Evolutionary conservation across 176 grass and related monocot genomes (phyloP).

Genomic region (Poa pratensis): DNA sequence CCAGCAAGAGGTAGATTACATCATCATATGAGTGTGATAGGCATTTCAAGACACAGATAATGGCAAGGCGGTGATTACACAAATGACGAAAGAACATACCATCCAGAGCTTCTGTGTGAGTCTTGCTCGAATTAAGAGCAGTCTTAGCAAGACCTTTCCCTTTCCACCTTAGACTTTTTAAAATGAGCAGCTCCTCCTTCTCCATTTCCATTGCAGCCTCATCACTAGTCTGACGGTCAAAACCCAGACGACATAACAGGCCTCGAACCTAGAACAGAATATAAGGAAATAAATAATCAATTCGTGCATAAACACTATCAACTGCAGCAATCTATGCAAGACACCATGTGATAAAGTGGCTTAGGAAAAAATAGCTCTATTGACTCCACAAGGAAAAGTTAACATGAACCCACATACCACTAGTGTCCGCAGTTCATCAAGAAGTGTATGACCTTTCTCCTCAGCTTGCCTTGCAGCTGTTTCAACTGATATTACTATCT

Average conservation of each 20-base stretch:
- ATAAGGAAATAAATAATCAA: conserved; percentile 1
- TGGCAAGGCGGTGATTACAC: conserved; percentile 18
- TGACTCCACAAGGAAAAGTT: no score
- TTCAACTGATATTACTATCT: conserved; percentile 90
- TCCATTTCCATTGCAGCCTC: conserved; percentile 80
- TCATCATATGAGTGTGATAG: conserved; percentile 43
- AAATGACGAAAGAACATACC: conserved; percentile 50
- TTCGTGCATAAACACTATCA: not conserved
- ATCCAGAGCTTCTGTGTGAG: conserved; percentile 57
- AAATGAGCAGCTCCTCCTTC: conserved; percentile 78
- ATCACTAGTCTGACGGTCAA: conserved; percentile 68
- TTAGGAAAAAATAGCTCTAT: no score
- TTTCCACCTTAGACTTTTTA: conserved; percentile 92
- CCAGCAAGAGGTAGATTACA: conserved; percentile 52
- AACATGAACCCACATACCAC: conserved; percentile 33
- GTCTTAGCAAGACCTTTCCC: conserved; percentile 61
- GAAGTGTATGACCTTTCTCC: conserved; percentile 83
- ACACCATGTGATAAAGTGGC: not conserved
- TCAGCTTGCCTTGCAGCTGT: conserved; percentile 90
- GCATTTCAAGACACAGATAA: conserved; percentile 32
- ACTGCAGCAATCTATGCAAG: not conserved
- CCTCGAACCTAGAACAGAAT: conserved; percentile 73
- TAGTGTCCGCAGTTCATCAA: conserved; percentile 88
- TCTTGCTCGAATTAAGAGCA: conserved; percentile 44
- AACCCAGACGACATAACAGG: conserved; percentile 86